Evolutionary conservation across 495 filamentous ascomycete genomes (phyloP).

Genomic region (Aspergillus bertholletiae): DNA sequence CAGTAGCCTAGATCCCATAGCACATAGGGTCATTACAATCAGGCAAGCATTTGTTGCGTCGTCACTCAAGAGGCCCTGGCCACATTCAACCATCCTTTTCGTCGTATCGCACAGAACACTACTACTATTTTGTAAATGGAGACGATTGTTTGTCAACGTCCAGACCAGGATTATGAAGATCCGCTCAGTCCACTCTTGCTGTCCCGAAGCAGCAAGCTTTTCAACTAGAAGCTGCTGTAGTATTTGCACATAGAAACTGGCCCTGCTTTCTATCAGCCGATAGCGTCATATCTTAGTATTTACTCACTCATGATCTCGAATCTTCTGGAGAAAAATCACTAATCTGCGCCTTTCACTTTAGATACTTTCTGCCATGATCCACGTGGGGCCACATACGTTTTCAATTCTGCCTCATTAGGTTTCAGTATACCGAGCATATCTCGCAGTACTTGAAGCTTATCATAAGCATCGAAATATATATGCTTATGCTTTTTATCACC

Average conservation of each 20-base stretch:
- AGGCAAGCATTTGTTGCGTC: conserved; percentile 67
- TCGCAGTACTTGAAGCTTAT: background rate
- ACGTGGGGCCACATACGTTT: background rate
- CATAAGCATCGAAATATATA: background rate
- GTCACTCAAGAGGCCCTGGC: conserved; percentile 38
- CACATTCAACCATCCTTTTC: conserved; percentile 28
- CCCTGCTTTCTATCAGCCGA: conserved; percentile 17
- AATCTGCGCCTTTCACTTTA: conserved; percentile 38
- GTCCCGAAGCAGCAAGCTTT: conserved; percentile 37
- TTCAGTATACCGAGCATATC: background rate
- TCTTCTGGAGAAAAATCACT: conserved; percentile 64
- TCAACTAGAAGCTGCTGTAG: conserved; percentile 58
- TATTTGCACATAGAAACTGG: conserved; percentile 44
- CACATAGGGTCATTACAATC: conserved; percentile 44
- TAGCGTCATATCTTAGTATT: background rate
- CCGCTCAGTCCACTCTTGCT: conserved; percentile 58
- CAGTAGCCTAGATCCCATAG: conserved; percentile 6
- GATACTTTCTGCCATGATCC: background rate
- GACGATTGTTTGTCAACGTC: conserved; percentile 43
- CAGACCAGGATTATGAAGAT: conserved; percentile 59
- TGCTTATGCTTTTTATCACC: conserved; percentile 10
- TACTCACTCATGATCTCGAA: conserved; percentile 40
- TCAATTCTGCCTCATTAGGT: background rate
- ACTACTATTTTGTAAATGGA: conserved; percentile 17
- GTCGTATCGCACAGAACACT: conserved; percentile 35